Percentiles rank a stretch among this genome's conserved stretches.
These are phyloP conservation scores for Conoideocrella luteorostrata DNA, from an alignment of 2,329 filamentous ascomycete genomes.

Conservation along the genomic window DNA sequence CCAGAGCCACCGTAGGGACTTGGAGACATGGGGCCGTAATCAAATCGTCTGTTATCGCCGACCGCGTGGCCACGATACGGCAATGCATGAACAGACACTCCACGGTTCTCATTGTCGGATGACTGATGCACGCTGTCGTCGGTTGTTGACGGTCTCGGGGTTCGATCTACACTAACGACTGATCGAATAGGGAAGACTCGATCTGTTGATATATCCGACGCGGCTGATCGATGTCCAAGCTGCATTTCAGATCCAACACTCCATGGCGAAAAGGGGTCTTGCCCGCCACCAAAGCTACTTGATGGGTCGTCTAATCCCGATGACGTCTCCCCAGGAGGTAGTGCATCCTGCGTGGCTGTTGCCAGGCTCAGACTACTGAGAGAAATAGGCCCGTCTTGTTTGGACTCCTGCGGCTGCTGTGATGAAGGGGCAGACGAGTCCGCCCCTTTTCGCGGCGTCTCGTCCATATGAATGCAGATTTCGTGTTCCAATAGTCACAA, in stretches of 20 bases:
- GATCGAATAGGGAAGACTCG: conserved; percentile 77
- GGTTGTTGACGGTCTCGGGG: conserved; percentile 29
- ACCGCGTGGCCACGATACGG: conserved; percentile 23
- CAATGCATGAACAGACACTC: conserved; percentile 23
- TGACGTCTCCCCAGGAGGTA: not conserved
- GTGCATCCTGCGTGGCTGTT: not conserved
- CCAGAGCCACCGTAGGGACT: conserved; percentile 6
- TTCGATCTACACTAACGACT: conserved; percentile 64
- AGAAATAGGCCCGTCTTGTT: not conserved
- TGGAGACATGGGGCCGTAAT: conserved; percentile 18
- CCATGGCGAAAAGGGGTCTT: conserved; percentile 32
- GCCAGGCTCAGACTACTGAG: not conserved
- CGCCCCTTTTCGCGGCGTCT: not conserved
- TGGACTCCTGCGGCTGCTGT: not conserved
- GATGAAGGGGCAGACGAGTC: not conserved
- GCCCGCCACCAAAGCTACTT: conserved; percentile 7
- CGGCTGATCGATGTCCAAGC: conserved; percentile 21
- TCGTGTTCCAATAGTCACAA: conserved; percentile 7
- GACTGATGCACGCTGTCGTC: conserved; percentile 33
- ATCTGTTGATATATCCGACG: conserved; percentile 40
- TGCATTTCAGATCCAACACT: conserved; percentile 37
- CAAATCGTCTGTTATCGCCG: conserved; percentile 19
- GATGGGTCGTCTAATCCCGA: conserved; percentile 1
- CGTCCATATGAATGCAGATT: conserved; percentile 4
- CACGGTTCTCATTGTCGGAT: conserved; percentile 25